Evolutionary conservation across 768 basidiomycete genomes (phyloP).

Genomic region (Kondoa malvinella): DNA sequence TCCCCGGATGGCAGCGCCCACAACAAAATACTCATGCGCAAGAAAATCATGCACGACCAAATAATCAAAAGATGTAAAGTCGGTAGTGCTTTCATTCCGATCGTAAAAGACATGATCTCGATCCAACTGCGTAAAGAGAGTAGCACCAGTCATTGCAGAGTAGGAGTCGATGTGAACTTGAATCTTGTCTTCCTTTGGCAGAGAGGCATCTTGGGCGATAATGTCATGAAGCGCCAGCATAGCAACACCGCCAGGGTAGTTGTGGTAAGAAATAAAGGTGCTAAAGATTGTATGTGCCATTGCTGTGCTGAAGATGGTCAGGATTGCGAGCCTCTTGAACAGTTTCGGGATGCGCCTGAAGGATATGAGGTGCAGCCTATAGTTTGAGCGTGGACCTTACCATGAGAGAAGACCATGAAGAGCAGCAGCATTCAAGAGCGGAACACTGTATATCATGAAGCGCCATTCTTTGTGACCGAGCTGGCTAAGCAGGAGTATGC

Average conservation of each 20-base stretch:
- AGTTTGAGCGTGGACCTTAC: background rate
- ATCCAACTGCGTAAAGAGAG: constrained; percentile 55
- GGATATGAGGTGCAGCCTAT: constrained; percentile 5
- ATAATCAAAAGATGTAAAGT: constrained; percentile 4
- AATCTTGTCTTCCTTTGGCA: constrained; percentile 7
- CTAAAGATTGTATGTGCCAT: constrained; percentile 40
- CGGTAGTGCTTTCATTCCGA: constrained; percentile 47
- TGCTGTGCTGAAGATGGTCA: constrained; percentile 42
- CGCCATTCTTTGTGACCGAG: constrained; percentile 96
- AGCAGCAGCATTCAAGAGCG: constrained; percentile 61
- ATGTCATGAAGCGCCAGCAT: constrained; percentile 44
- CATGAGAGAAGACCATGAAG: constrained; percentile 40
- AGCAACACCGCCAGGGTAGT: constrained; percentile 81
- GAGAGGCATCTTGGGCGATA: background rate
- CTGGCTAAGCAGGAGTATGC: constrained; percentile 49
- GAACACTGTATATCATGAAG: constrained; percentile 75
- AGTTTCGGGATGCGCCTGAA: constrained; percentile 12
- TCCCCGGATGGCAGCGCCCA: constrained; percentile 19
- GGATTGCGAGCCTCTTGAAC: constrained; percentile 31
- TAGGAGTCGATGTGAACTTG: constrained; percentile 66
- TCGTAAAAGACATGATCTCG: constrained; percentile 32
- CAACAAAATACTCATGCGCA: constrained; percentile 19
- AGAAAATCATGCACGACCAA: constrained; percentile 6
- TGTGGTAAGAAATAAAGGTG: constrained; percentile 46
- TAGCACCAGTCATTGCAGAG: constrained; percentile 75